phyloP scores from a whole-genome alignment of 2,329 filamentous ascomycete genomes.

The Botrytis medusae region DNA sequence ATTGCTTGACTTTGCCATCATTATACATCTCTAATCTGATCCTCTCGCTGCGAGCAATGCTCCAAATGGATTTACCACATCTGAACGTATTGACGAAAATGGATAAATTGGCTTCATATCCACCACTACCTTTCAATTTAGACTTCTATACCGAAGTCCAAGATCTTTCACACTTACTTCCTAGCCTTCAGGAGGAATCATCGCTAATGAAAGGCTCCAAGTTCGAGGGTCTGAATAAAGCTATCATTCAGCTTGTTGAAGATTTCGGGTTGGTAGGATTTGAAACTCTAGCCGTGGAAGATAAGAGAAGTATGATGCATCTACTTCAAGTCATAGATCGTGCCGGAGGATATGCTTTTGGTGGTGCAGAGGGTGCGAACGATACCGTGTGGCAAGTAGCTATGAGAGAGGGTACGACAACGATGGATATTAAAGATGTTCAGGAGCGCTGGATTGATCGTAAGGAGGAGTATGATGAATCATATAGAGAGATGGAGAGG shows the following conservation, averaged over 20 bases:
- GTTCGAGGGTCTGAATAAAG: slow-evolving; percentile 80
- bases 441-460: slow-evolving; percentile 95
- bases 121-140: slow-evolving; percentile 87
- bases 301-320: slow-evolving; percentile 96
- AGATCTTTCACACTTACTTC: slow-evolving; percentile 81
- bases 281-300: slow-evolving; percentile 92
- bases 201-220: slow-evolving; percentile 69
- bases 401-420: slow-evolving; percentile 72
- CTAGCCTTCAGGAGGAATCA: slow-evolving; percentile 76
- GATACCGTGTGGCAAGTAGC: slow-evolving; percentile 97
- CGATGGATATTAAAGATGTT: slow-evolving; percentile 82
- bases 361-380: slow-evolving; percentile 84
- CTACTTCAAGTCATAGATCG: slow-evolving; percentile 86
- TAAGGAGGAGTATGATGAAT: slow-evolving; percentile 81
- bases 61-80: slow-evolving; percentile 96
- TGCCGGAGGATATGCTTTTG: slow-evolving; percentile 90
- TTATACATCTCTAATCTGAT: slow-evolving; percentile 94
- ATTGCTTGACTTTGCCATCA: slow-evolving; percentile 88
- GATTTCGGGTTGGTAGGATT: slow-evolving; percentile 88
- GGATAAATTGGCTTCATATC: slow-evolving; percentile 85
- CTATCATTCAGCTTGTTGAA: slow-evolving; percentile 82
- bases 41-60: slow-evolving; percentile 90
- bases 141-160: slow-evolving; percentile 98
- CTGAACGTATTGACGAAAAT: slow-evolving; percentile 97
- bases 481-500: slow-evolving; percentile 53